phyloP scores from a whole-genome alignment of 306 rosid species.

The Abrus precatorius region DNA sequence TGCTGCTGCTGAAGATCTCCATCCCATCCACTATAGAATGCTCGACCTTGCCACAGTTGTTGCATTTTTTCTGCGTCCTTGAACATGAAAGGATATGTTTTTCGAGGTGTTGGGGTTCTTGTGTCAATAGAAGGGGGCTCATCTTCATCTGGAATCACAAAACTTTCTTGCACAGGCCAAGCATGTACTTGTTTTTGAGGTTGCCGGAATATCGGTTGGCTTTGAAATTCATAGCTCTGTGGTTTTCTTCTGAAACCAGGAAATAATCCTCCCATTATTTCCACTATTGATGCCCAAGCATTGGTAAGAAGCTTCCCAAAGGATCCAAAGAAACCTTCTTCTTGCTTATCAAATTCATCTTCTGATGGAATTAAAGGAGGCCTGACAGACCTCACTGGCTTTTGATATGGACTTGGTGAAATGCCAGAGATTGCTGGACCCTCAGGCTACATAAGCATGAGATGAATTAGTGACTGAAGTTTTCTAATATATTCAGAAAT shows the following conservation, averaged over 20 bases:
- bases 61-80: slow-evolving; percentile 82
- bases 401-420: slow-evolving; percentile 63
- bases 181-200: slow-evolving; percentile 59
- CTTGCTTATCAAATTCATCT: slow-evolving; percentile 80
- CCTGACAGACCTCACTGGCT: slow-evolving; percentile 69
- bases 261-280: slow-evolving; percentile 76
- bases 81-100: slow-evolving; percentile 89
- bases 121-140: slow-evolving; percentile 88
- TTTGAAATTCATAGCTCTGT: slow-evolving; percentile 55
- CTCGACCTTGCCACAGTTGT: slow-evolving; percentile 73
- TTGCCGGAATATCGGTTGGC: slow-evolving; percentile 53
- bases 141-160: slow-evolving; percentile 81
- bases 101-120: slow-evolving; percentile 80
- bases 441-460: slow-evolving; percentile 63
- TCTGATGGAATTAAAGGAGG: slow-evolving; percentile 88
- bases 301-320: slow-evolving; percentile 75
- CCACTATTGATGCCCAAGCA: slow-evolving; percentile 68
- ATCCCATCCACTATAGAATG: slow-evolving; percentile 74
- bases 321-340: slow-evolving; percentile 85
- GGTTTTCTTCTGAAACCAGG: slow-evolving; percentile 71
- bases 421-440: slow-evolving; percentile 44
- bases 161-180: slow-evolving; percentile 94
- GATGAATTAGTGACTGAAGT: slow-evolving; percentile 15
- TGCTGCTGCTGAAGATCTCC: slow-evolving; percentile 67
- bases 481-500: slow-evolving; percentile 7